Evolutionary conservation across 768 basidiomycete species (phyloP).

Genomic region (Suillus americanus): DNA sequence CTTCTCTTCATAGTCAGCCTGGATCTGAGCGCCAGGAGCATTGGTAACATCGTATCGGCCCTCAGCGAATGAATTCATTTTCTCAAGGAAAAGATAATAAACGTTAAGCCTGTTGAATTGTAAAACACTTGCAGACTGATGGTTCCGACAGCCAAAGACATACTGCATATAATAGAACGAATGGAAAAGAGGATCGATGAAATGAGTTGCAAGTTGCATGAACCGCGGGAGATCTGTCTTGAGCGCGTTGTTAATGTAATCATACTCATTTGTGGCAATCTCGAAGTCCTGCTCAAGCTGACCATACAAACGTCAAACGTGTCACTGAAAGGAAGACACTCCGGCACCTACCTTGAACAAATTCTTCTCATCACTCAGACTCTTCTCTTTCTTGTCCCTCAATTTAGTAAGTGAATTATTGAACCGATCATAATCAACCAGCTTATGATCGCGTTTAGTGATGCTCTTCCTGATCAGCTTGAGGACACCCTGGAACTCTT

Average conservation of each 20-base stretch:
- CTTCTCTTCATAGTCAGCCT: slow-evolving; percentile 71
- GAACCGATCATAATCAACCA: slow-evolving; percentile 92
- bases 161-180: slow-evolving; percentile 99
- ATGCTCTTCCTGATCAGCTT: slow-evolving; percentile 93
- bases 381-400: slow-evolving; percentile 98
- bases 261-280: slow-evolving; percentile 87
- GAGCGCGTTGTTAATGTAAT: slow-evolving; percentile 85
- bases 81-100: slow-evolving; percentile 93
- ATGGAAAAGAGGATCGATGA: slow-evolving; percentile 97
- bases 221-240: slow-evolving; percentile 95
- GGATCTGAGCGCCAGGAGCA: slow-evolving; percentile 66
- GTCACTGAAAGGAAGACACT: neutral
- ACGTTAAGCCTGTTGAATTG: slow-evolving; percentile 70
- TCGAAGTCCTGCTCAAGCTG: slow-evolving; percentile 97
- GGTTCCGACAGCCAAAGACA: slow-evolving; percentile 33
- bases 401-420: slow-evolving; percentile 95
- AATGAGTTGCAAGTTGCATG: slow-evolving; percentile 81
- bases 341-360: slow-evolving; percentile 75
- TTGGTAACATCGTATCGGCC: slow-evolving; percentile 75
- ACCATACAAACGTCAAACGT: slow-evolving; percentile 2
- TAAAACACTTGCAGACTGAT: slow-evolving; percentile 1
- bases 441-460: slow-evolving; percentile 96
- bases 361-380: slow-evolving; percentile 93
- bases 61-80: slow-evolving; percentile 83
- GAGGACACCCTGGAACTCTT: slow-evolving; percentile 83